Percentiles rank a stretch among this genome's conserved stretches.
Conservation (phyloP, 192 early-diverging fungal species). For the Helicostylum pulchrum region DNA sequence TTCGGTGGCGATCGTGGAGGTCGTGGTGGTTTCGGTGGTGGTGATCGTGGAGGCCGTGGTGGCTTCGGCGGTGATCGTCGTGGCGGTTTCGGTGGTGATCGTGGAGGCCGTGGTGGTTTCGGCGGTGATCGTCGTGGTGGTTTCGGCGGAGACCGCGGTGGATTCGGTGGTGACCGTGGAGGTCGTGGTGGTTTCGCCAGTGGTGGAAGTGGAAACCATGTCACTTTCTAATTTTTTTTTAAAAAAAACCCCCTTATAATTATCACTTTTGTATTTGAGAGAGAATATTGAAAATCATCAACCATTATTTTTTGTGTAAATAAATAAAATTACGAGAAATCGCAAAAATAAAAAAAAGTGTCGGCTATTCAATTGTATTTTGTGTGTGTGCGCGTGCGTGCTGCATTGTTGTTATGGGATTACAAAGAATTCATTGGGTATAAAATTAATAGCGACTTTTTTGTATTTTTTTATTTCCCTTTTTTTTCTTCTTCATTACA, state of each 20-base stretch:
- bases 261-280: too few relatives aligned
- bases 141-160: not conserved
- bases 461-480: too few relatives aligned
- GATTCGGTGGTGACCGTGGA: slow-evolving; percentile 1
- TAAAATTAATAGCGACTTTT: too few relatives aligned
- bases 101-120: not conserved
- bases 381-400: too few relatives aligned
- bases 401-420: too few relatives aligned
- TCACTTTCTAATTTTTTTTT: not conserved
- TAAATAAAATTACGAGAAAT: too few relatives aligned
- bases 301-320: too few relatives aligned
- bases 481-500: too few relatives aligned
- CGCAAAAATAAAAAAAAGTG: too few relatives aligned
- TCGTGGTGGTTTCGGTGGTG: slow-evolving; percentile 15
- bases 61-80: slow-evolving; percentile 30
- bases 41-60: slow-evolving; percentile 36
- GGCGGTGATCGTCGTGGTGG: not conserved
- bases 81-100: not conserved
- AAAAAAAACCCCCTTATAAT: not conserved
- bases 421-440: too few relatives aligned
- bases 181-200: slow-evolving; percentile 1
- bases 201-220: not conserved
- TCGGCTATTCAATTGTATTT: too few relatives aligned
- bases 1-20: slow-evolving; percentile 3
- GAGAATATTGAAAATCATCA: too few relatives aligned